Conservation (phyloP, 2,329 filamentous ascomycete species). For the Cladorrhinum sp. region DNA sequence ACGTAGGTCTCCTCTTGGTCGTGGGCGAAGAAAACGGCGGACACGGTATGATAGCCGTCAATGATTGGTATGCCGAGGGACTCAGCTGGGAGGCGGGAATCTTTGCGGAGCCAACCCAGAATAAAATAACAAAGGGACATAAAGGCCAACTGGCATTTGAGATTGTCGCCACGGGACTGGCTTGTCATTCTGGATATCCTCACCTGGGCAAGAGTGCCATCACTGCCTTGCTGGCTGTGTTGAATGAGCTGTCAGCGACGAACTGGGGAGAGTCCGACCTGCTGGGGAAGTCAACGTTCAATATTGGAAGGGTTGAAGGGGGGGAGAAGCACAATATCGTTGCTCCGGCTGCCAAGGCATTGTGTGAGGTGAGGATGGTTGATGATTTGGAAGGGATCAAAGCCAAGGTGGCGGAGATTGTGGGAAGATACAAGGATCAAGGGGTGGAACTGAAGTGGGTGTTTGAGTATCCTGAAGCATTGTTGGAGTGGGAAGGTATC, state of each 20-base stretch:
- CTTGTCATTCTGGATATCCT: conserved; percentile 85
- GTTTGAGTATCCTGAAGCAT: conserved; percentile 42
- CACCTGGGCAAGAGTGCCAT: conserved; percentile 84
- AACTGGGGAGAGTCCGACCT: conserved; percentile 71
- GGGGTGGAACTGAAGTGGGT: background rate
- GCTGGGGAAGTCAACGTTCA: conserved; percentile 84
- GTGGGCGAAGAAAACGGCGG: conserved; percentile 81
- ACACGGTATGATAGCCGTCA: conserved; percentile 68
- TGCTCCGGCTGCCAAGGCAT: conserved; percentile 57
- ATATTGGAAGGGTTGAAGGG: conserved; percentile 74
- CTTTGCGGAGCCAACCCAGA: conserved; percentile 90
- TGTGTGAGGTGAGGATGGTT: background rate
- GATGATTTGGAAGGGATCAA: background rate
- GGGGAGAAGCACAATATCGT: conserved; percentile 87
- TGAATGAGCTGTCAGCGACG: conserved; percentile 62
- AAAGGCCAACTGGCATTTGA: conserved; percentile 75
- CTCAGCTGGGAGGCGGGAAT: conserved; percentile 62
- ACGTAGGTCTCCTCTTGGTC: conserved; percentile 56
- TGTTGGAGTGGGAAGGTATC: conserved; percentile 45
- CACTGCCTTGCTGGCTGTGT: conserved; percentile 69
- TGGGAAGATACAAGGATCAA: background rate
- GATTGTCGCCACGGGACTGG: conserved; percentile 67
- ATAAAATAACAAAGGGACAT: conserved; percentile 84
- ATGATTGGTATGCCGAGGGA: conserved; percentile 28
- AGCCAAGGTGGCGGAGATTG: background rate